Base-by-base conservation (phyloP, 2,329 filamentous ascomycete genomes). In the Basipetospora sp. region DNA sequence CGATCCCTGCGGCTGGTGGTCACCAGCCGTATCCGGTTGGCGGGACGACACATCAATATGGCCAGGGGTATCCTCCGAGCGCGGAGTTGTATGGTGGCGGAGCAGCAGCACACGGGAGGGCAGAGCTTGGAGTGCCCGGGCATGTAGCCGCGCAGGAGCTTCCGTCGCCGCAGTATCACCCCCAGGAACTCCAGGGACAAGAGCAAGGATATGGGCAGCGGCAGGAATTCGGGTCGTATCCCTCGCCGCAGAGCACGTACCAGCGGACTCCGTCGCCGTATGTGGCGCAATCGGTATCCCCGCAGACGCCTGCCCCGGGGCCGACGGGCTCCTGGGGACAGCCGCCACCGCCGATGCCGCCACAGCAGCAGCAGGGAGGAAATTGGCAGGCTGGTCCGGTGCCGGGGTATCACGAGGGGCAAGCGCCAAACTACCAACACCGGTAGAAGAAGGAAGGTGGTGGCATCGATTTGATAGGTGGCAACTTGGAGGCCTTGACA, bases 301-400 rank as follows among this genome's bases (percentile, higher is more conserved):
- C 32, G 13, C 33, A 42, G 1, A 34, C 38, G 5, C 27, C 38
- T 1, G 40, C 36, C 40, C 41, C 20, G 44, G 41, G 26, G 19
- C 42, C 33, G n/a, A 40, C 30, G 14, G 43, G 41, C 4, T 44
- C 43, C 4, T 27, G 25, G 6, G 33, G 30, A 8, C 36, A 46
- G 11, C 38, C 36, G 8, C 14, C 32, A 14, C 22, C 14, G 5
- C 43, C 50, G 3, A 32, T 40, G 8, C 39, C n/a, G n/a, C n/a
- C n/a, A n/a, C n/a, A n/a, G n/a, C n/a, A 45, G n/a, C 41, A 43
- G 15, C 43, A 46, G 2, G 43, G 39, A 1, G 42, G 49, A 33
- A 47, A 50, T 3, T 62, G 53, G 51, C 53, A 59, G 34, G 49
- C 58, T 1, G 58, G 58, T 3, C 57, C 56, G 2, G 50, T 57